Base-by-base conservation (phyloP, 2,329 filamentous ascomycete genomes). In the Colletotrichum sp. region DNA sequence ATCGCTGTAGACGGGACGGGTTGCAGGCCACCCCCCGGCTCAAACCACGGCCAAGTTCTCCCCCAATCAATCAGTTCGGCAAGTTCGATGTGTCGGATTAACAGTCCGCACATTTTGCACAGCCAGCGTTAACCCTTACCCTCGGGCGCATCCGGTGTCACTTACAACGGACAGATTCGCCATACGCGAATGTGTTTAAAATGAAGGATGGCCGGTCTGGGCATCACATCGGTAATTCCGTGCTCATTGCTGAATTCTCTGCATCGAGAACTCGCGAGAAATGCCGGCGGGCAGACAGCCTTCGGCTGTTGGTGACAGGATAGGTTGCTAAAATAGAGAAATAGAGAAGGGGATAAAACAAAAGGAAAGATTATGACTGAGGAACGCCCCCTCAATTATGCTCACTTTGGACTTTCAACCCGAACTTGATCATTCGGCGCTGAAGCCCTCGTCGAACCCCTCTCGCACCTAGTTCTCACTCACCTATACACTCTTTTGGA, bases 51-150 rank as follows among this genome's bases (percentile, higher is more conserved):
- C 8, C 1, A 9, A n/a, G 1, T 2, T 39, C 18, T 6, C 8
- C 39, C 5, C 5, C 6, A n/a, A n/a, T 2, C 5, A 0, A n/a
- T 2, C 2, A 18, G 16, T 44, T 48, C 1, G 39, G 39, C 39
- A n/a, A n/a, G 9, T 12, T 12, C 39, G 8, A 48, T 9, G 9
- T 9, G 39, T n/a, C 39, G 12, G 2, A 5, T 9, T 24, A n/a
- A 1, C 22, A 48, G 1, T 48, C 39, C 18, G 5, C 39, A n/a
- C 18, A 3, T 0, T n/a, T 12, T n/a, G 39, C 39, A n/a, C 39
- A 6, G 39, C 39, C 18, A 48, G 22, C 18, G 18, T 4, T 4
- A n/a, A 2, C 18, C 39, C 39, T 48, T 12, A 3, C 36, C 4
- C 5, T n/a, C 6, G 10, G 44, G 5, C 5, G 2, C 8, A 0